Percentiles rank a stretch among this genome's conserved stretches.
Evolutionary conservation across 2,329 filamentous ascomycete genomes (phyloP).

Genomic region (Penicillium sp.): DNA sequence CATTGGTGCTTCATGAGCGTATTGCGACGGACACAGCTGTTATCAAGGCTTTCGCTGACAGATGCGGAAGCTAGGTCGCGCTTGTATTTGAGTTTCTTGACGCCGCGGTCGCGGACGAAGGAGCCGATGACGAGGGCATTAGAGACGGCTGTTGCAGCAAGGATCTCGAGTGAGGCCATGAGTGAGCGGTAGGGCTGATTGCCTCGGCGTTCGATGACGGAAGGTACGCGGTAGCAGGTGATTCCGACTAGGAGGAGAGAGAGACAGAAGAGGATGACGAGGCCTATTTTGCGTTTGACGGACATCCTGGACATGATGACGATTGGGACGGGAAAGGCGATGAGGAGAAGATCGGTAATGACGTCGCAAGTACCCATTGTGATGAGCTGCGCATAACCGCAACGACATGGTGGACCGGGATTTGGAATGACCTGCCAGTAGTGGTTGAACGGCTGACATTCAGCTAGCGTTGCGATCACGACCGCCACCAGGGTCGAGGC

Average conservation of each 20-base stretch:
- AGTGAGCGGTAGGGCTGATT: conserved; percentile 85
- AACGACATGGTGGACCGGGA: conserved; percentile 80
- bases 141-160: conserved; percentile 82
- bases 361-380: conserved; percentile 90
- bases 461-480: conserved; percentile 75
- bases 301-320: conserved; percentile 78
- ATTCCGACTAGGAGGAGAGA: conserved; percentile 78
- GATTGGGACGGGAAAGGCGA: conserved; percentile 86
- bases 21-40: conserved; percentile 38
- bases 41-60: conserved; percentile 49
- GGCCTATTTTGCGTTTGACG: conserved; percentile 73
- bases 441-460: conserved; percentile 74
- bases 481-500: conserved; percentile 77
- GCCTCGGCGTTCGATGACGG: conserved; percentile 70
- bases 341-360: conserved; percentile 81
- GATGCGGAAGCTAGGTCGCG: conserved; percentile 43
- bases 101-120: conserved; percentile 84
- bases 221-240: conserved; percentile 77
- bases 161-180: conserved; percentile 83
- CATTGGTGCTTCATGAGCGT: conserved; percentile 71
- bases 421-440: conserved; percentile 86
- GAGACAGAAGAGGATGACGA: conserved; percentile 78
- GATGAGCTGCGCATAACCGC: conserved; percentile 82
- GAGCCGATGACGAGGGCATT: conserved; percentile 90
- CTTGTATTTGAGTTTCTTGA: conserved; percentile 86